Evolutionary conservation across 306 rosid genomes (phyloP), one percentile per base, ranked within the genome.

Genomic region (Vigna radiata): DNA sequence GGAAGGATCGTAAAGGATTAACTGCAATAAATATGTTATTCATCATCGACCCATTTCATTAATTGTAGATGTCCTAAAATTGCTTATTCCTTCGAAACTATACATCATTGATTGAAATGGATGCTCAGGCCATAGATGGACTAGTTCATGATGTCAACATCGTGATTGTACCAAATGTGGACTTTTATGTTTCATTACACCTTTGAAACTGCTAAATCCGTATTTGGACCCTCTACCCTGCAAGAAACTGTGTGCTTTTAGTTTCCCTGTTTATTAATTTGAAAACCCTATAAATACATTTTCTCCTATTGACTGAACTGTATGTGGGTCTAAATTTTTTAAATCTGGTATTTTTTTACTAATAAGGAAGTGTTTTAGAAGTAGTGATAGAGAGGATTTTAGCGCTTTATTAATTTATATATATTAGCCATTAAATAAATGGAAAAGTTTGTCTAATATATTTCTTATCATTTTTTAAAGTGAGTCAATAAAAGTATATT

Each of bases 21-120:
- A 81, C 83, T 77, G 47, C 78, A 81, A 73, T 81, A 77, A 84
- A 77, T 76, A 60, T 68, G 70, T 68, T 77, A 62, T 76, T 66
- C 54, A 72, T 80, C 19, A 62, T 9, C 70, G 78, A 66, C 58
- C 71, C 75, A 64, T 72, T 72, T 77, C 63, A 70, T 18, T 61
- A 10, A 64, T 21, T 60, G 67, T 70, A 56, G 61, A 65, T 65
- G 78, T 82, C 49, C 47, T 53, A 18, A 39, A 64, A 18, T 73
- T 80, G 64, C 59, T 41, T 54, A 27, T 25, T 21, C 7, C 8
- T 33, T 61, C 4, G 9, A 33, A 79, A 61, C 48, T 62, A 69
- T 44, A 55, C 63, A 60, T 68, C 43, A 46, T 47, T 65, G 19
- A 19, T 44, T 62, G 52, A 18, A 46, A 37, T 50, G 15, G 68